Base-by-base conservation (phyloP, 768 basidiomycete genomes). In the Boletus vermiculosoides region DNA sequence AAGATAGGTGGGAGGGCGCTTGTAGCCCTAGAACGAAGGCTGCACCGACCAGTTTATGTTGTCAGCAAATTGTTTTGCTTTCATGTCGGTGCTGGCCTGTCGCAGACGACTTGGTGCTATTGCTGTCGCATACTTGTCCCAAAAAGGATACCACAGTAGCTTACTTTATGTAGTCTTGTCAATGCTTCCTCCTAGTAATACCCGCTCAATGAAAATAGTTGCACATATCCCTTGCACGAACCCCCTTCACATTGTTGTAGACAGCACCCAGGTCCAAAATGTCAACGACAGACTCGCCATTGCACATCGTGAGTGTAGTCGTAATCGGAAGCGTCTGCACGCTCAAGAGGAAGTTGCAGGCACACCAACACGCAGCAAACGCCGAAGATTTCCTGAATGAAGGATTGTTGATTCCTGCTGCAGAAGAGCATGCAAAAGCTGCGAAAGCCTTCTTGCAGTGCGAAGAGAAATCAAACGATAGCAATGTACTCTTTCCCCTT, bases 361-460 rank as follows among this genome's bases (percentile, higher is more conserved):
- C 91, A 22, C 88, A 93, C 70, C 84, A 87, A 64, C 89, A 92
- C 72, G 87, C 87, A 52, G 85, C 86, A 16, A 88, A 87, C 64
- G 90, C 90, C 36, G 90, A 92, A 50, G 89, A 92, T 56, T 83
- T 81, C 64, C 66, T 80, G 45, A 78, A 77, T 13, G 80, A 83
- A 56, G 91, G 91, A 13, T 76, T 90, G 7, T 79, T 90, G 51
- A 81, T 90, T 22, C 82, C 83, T 36, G 88, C 91, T 12, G 79
- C 83, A 25, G 85, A 89, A 58, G 87, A 92, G 60, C 88, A 92
- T 63, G 70, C 76, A 58, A 87, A 85, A 65, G 89, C 92, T 30
- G 89, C 90, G 16, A 85, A 86, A 57, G 86, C 87, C 2, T 92
- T 90, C 66, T 71, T 80, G 56, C 83, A 82, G 34, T 89, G 90